These are phyloP conservation scores for Pseudonitzschia multistriata DNA, from an alignment of 108 stramenopile species.

Conservation along the genomic window DNA sequence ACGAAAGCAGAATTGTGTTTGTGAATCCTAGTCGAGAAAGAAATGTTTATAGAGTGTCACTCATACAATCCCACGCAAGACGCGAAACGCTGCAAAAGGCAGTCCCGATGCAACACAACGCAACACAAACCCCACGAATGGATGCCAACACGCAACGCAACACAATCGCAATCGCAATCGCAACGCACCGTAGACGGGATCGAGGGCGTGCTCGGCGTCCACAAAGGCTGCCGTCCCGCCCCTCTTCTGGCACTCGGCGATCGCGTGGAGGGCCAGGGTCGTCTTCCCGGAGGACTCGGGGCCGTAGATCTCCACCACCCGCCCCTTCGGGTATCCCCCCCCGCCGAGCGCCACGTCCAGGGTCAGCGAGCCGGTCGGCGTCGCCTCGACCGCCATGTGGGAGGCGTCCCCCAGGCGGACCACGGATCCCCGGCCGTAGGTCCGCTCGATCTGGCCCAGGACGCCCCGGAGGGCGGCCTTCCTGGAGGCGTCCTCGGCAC, in stretches of 20 bases:
- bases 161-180: neutral
- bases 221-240: slow-evolving; percentile 95
- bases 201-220: slow-evolving; percentile 98
- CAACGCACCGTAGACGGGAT: slow-evolving; percentile 77
- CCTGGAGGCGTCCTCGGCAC: slow-evolving; percentile 56
- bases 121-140: neutral
- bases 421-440: slow-evolving; percentile 89
- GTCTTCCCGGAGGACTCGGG: slow-evolving; percentile 96
- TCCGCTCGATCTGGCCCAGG: slow-evolving; percentile 84
- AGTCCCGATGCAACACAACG: neutral
- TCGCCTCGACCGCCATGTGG: slow-evolving; percentile 75
- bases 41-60: too few species aligned
- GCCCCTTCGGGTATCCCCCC: slow-evolving; percentile 80
- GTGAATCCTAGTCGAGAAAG: too few species aligned
- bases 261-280: slow-evolving; percentile 93
- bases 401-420: slow-evolving; percentile 82
- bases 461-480: slow-evolving; percentile 88
- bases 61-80: too few species aligned
- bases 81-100: too few species aligned
- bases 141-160: neutral
- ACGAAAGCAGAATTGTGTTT: too few species aligned
- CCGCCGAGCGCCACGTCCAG: slow-evolving; percentile 83
- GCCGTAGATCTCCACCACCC: slow-evolving; percentile 95
- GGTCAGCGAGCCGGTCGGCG: slow-evolving; percentile 85
- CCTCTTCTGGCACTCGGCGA: slow-evolving; percentile 83